phyloP scores from a whole-genome alignment of 2,329 filamentous ascomycete species.

The Neofusicoccum ribis region DNA sequence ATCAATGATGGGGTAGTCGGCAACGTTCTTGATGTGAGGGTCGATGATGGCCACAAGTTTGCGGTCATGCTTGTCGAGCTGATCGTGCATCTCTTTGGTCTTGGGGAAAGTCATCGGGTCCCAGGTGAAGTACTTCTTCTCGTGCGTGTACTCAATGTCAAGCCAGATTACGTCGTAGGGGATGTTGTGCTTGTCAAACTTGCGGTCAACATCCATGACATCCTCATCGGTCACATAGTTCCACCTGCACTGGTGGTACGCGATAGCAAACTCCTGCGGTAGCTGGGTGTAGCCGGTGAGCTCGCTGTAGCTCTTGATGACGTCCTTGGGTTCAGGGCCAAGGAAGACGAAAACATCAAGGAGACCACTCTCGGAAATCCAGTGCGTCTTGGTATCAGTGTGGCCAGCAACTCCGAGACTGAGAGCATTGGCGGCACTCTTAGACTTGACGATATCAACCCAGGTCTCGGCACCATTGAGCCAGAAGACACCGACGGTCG shows the following conservation, averaged over 20 bases:
- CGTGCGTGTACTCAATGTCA: slow-evolving; percentile 95
- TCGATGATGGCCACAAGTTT: slow-evolving; percentile 96
- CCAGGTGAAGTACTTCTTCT: slow-evolving; percentile 98
- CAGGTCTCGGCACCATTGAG: slow-evolving; percentile 96
- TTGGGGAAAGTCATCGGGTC: slow-evolving; percentile 85
- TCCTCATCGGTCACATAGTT: slow-evolving; percentile 98
- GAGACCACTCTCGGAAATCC: slow-evolving; percentile 90
- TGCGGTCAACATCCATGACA: slow-evolving; percentile 92
- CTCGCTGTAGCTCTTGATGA: slow-evolving; percentile 80
- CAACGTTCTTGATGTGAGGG: slow-evolving; percentile 93
- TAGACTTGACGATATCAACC: slow-evolving; percentile 88
- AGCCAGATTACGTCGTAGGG: slow-evolving; percentile 99
- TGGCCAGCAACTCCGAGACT: slow-evolving; percentile 69
- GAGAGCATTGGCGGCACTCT: slow-evolving; percentile 71
- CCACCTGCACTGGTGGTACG: slow-evolving; percentile 97
- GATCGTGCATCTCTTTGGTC: slow-evolving; percentile 82
- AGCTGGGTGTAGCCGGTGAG: slow-evolving; percentile 89
- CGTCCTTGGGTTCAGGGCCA: slow-evolving; percentile 79
- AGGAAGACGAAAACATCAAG: slow-evolving; percentile 94
- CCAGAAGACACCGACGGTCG: slow-evolving; percentile 96
- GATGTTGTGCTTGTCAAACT: slow-evolving; percentile 93
- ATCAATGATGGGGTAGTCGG: slow-evolving; percentile 72
- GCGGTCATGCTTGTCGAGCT: slow-evolving; percentile 79
- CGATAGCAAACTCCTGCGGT: slow-evolving; percentile 88
- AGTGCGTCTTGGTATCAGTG: slow-evolving; percentile 85